These are phyloP conservation scores for Nicotiana attenuata DNA, from an alignment of 257 asterid species.

Conservation along the genomic window DNA sequence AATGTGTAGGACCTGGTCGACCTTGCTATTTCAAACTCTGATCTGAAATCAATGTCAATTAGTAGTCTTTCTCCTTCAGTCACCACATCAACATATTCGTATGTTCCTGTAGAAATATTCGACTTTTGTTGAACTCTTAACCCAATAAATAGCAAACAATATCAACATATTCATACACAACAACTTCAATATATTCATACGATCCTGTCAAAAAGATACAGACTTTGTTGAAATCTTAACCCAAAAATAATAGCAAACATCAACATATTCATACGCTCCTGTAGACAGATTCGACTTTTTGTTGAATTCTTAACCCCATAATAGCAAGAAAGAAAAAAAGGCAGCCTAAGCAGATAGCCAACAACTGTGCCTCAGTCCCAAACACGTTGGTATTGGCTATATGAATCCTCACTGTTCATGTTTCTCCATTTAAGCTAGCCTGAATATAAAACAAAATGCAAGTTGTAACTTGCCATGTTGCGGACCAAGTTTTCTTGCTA, in stretches of 20 bases:
- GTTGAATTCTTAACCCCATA: neutral
- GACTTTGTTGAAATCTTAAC: neutral
- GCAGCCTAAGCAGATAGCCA: neutral
- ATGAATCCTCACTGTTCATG: too few species aligned
- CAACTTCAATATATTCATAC: conserved; percentile 73
- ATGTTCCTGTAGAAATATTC: conserved; percentile 42
- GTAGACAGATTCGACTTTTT: neutral
- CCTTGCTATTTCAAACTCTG: conserved; percentile 91
- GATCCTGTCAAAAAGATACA: conserved; percentile 36
- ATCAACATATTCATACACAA: conserved; percentile 2
- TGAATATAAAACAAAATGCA: too few species aligned
- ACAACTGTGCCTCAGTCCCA: too few species aligned
- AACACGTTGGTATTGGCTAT: too few species aligned
- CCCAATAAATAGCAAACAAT: neutral
- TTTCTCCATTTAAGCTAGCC: too few species aligned
- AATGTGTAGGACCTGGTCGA: conserved; percentile 61
- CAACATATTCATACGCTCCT: conserved; percentile 82
- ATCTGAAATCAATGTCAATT: conserved; percentile 75
- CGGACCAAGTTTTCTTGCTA: neutral
- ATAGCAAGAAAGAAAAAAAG: neutral
- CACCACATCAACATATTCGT: conserved; percentile 72
- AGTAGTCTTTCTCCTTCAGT: conserved; percentile 52
- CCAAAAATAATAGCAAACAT: conserved; percentile 23
- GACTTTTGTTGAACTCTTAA: neutral
- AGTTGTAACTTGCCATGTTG: too few species aligned